Evolutionary conservation across 2,329 filamentous ascomycete genomes (phyloP).

Genomic region (Alternaria ethzedia): DNA sequence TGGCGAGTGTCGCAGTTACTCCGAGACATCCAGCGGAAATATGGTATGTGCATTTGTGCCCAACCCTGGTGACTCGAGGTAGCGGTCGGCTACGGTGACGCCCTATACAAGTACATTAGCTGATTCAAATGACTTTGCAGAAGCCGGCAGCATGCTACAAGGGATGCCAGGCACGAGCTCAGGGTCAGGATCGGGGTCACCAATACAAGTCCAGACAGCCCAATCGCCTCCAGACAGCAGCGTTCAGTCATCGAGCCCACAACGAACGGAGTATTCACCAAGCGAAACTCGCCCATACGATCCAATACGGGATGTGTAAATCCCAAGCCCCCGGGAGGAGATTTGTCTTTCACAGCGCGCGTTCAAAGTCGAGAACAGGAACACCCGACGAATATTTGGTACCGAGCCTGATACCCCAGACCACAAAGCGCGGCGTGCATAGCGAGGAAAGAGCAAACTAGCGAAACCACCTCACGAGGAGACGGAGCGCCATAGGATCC

Average conservation of each 20-base stretch:
- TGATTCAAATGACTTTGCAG: constrained; percentile 41
- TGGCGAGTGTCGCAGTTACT: constrained; percentile 47
- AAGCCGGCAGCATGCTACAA: constrained; percentile 46
- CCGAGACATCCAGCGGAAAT: constrained; percentile 46
- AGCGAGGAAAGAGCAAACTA: constrained; percentile 7
- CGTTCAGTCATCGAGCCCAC: constrained; percentile 38
- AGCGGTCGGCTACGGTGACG: constrained; percentile 21
- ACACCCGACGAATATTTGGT: constrained; percentile 19
- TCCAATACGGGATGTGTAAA: constrained; percentile 46
- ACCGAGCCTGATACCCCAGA: constrained; percentile 28
- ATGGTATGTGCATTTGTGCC: constrained; percentile 39
- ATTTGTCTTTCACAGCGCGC: constrained; percentile 25
- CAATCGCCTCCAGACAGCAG: constrained; percentile 35
- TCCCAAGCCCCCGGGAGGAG: constrained; percentile 16
- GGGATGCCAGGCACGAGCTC: constrained; percentile 37
- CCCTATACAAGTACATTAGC: constrained; percentile 32
- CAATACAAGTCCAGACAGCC: constrained; percentile 36
- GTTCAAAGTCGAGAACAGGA: constrained; percentile 16
- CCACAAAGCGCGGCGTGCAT: constrained; percentile 12
- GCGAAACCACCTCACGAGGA: constrained; percentile 6
- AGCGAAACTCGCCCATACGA: constrained; percentile 46
- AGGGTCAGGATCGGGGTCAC: constrained; percentile 26
- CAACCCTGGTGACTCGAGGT: constrained; percentile 26
- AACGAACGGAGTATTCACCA: constrained; percentile 41
- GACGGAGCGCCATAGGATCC: constrained; percentile 6